Evolutionary conservation across 1,139 yeast species (phyloP), one percentile per base, ranked within the genome.

Genomic region (Entelexis sorbosivorans): DNA sequence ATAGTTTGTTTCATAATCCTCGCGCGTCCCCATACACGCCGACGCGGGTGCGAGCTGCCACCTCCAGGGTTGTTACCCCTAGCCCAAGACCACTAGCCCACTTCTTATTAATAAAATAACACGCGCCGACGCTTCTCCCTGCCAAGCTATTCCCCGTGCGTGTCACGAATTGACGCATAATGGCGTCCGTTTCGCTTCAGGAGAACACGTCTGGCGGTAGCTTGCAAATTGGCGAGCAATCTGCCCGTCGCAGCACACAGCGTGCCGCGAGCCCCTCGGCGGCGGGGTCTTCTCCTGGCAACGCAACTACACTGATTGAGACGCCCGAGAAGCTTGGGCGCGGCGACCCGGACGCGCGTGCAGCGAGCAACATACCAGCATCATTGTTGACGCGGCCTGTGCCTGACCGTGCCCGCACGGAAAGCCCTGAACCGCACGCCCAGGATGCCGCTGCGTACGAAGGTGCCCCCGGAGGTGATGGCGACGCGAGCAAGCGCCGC

Each of bases 11-110:
- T 6, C 6, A 22, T 5, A 22, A 6, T 6, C 6, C 24, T 6
- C 4, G 24, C 24, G 24, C 24, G 24, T 5, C 6, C 24, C 24
- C 6, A 6, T 6, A 22, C 24, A 5, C 24, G 4, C 24, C 24
- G 24, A 22, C 24, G 24, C 24, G 34, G 24, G 28, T 38, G 40
- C 40, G 40, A 17, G 40, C 40, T 39, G 24, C 22, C 33, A 39
- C 33, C 8, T 5, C 8, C n/a, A 39, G 43, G 43, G 43, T 28
- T 39, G 7, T 2, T 2, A 24, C 26, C 10, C 43, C 43, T 39
- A 39, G 33, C 32, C 43, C 43, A 28, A 26, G 33, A 39, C 43
- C 43, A 39, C 43, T 39, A 26, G 43, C 43, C 43, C 43, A 39
- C 43, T 39, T 39, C 14, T 39, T 39, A 39, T 39, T 39, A 39